Conservation (phyloP, 768 basidiomycete species). For the Podaxis sp. region DNA sequence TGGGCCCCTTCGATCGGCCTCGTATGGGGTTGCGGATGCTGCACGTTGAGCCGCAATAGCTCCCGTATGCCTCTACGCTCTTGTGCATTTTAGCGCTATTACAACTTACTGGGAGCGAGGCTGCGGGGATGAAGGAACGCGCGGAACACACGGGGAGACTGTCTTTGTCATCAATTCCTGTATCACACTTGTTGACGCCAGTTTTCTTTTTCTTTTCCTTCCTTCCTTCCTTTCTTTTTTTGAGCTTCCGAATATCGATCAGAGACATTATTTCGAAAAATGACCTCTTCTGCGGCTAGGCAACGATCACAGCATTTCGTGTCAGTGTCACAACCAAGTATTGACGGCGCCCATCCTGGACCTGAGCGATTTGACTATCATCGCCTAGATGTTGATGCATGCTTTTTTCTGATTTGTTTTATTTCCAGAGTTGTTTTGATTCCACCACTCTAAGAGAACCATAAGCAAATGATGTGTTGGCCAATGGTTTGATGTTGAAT, state of each 20-base stretch:
- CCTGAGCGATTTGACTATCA: constrained; percentile 1
- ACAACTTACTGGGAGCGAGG: constrained; percentile 67
- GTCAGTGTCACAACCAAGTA: constrained; percentile 11
- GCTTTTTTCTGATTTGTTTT: constrained; percentile 7
- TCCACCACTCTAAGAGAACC: constrained; percentile 66
- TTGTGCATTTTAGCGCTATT: constrained; percentile 65
- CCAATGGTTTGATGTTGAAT: constrained; percentile 46
- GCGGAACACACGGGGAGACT: constrained; percentile 73
- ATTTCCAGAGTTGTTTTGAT: constrained; percentile 17
- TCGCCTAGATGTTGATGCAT: constrained; percentile 5
- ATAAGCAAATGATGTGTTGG: constrained; percentile 71
- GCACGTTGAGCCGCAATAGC: constrained; percentile 79
- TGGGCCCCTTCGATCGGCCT: constrained; percentile 54
- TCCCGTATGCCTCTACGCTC: constrained; percentile 59
- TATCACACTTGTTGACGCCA: not conserved
- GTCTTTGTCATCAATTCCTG: constrained; percentile 40
- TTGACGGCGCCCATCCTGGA: constrained; percentile 6
- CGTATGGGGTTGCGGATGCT: constrained; percentile 77
- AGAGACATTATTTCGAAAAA: no score
- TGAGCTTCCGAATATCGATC: no score
- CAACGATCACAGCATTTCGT: constrained; percentile 4
- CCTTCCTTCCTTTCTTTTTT: no score
- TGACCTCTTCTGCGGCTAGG: no score
- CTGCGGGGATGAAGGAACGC: constrained; percentile 75
- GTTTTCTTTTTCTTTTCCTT: not conserved